Percentiles rank a stretch among this genome's conserved stretches.
phyloP scores from a whole-genome alignment of 2,329 filamentous ascomycete genomes.

The Chalaropsis thielavioides region DNA sequence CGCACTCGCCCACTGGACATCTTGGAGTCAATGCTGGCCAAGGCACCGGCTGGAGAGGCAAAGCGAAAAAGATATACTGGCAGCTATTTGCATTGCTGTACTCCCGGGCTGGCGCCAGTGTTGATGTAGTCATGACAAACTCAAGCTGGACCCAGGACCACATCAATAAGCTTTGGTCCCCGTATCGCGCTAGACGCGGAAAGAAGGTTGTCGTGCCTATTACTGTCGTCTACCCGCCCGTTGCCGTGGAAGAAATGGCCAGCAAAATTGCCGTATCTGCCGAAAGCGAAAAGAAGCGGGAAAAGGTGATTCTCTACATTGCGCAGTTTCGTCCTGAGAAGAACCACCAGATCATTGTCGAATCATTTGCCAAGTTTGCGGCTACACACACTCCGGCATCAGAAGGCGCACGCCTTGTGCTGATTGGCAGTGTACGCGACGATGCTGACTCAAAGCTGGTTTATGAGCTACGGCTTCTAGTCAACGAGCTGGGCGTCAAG shows the following conservation, averaged over 20 bases:
- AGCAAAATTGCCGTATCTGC: constrained; percentile 56
- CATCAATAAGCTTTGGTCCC: constrained; percentile 66
- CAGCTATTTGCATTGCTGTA: constrained; percentile 69
- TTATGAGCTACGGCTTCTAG: constrained; percentile 73
- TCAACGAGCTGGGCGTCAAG: constrained; percentile 73
- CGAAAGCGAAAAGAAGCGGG: constrained; percentile 52
- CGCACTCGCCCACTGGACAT: constrained; percentile 39
- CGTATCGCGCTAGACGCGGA: constrained; percentile 29
- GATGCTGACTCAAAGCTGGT: constrained; percentile 67
- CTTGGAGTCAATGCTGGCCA: constrained; percentile 74
- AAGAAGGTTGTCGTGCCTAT: constrained; percentile 39
- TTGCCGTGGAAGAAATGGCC: constrained; percentile 74
- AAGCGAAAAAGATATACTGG: constrained; percentile 73
- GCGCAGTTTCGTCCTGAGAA: constrained; percentile 97
- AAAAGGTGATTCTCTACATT: constrained; percentile 73
- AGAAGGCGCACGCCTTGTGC: constrained; percentile 51
- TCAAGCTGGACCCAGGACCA: constrained; percentile 86
- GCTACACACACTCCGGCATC: constrained; percentile 38
- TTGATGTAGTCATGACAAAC: constrained; percentile 96
- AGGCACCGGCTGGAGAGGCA: constrained; percentile 56
- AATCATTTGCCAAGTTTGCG: constrained; percentile 68
- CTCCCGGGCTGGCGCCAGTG: constrained; percentile 62
- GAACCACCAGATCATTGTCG: constrained; percentile 76
- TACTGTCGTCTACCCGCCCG: constrained; percentile 76
- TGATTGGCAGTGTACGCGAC: constrained; percentile 87